Conservation (phyloP, 2,329 filamentous ascomycete genomes). For the Coleophoma crateriformis region DNA sequence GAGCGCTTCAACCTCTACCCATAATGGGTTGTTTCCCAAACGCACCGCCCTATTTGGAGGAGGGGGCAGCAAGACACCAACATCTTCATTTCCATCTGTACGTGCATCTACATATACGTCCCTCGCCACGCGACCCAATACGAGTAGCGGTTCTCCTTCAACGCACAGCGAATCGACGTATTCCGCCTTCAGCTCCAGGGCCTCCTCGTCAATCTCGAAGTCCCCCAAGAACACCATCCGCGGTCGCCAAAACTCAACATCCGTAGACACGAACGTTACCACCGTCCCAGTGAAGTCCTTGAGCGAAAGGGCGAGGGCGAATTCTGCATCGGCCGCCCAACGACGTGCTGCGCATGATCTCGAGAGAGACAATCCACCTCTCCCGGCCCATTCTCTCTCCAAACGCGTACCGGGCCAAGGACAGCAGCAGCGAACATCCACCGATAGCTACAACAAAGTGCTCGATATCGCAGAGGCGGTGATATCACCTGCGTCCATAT, state of each 20-base stretch:
- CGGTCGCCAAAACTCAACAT: conserved; percentile 35
- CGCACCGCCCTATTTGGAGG: conserved; percentile 14
- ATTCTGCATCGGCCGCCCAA: not conserved
- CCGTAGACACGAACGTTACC: conserved; percentile 1
- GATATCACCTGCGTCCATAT: conserved; percentile 9
- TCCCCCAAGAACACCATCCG: conserved; percentile 22
- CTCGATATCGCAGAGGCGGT: conserved; percentile 9
- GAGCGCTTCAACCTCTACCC: not conserved
- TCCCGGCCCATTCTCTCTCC: conserved; percentile 1
- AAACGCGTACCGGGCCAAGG: conserved; percentile 4
- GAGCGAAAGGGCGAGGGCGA: not conserved
- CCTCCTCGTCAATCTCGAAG: conserved; percentile 36
- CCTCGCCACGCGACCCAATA: conserved; percentile 20
- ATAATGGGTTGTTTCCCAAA: conserved; percentile 9
- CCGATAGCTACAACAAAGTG: conserved; percentile 15
- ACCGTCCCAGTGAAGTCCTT: conserved; percentile 12
- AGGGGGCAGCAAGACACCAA: not conserved
- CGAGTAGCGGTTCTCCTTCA: conserved; percentile 16
- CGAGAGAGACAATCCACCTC: conserved; percentile 10
- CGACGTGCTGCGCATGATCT: not conserved
- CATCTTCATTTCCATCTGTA: not conserved
- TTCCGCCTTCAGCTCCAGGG: conserved; percentile 30
- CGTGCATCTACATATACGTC: conserved; percentile 17
- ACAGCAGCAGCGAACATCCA: conserved; percentile 6
- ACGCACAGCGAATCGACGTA: conserved; percentile 14